Percentiles rank a stretch among this genome's conserved stretches.
These are phyloP conservation scores for Candida corydali DNA, from an alignment of 805 yeast species.

Conservation along the genomic window DNA sequence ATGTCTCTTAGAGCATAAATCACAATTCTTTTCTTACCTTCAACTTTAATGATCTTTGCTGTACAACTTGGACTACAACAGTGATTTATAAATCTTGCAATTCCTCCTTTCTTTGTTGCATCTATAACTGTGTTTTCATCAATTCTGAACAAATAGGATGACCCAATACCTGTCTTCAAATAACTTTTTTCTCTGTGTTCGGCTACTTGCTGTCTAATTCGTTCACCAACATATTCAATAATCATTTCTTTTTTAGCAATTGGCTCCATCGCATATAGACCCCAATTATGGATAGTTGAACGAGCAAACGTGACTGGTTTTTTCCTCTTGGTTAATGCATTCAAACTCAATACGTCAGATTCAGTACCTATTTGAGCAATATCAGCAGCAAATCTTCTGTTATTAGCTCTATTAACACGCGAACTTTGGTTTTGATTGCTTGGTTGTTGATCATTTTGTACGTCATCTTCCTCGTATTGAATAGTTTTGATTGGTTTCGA, in stretches of 20 bases:
- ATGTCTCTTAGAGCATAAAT: conserved; percentile 90
- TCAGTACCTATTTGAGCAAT: conserved; percentile 81
- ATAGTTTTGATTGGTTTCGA: conserved; percentile 68
- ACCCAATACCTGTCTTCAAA: conserved; percentile 88
- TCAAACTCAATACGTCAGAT: conserved; percentile 75
- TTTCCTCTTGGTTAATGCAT: conserved; percentile 82
- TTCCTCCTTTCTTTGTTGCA: conserved; percentile 96
- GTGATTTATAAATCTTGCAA: conserved; percentile 94
- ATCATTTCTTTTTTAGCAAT: conserved; percentile 97
- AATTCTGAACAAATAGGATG: conserved; percentile 86
- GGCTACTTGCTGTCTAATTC: conserved; percentile 89
- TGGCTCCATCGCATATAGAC: conserved; percentile 90
- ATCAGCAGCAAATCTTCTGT: conserved; percentile 86
- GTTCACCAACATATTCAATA: conserved; percentile 95
- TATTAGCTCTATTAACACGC: conserved; percentile 80
- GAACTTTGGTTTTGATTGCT: conserved; percentile 51
- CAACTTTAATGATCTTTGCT: conserved; percentile 93
- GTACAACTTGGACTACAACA: conserved; percentile 98
- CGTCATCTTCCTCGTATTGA: conserved; percentile 56
- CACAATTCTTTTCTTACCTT: conserved; percentile 89
- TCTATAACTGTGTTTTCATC: conserved; percentile 95
- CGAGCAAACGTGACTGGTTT: conserved; percentile 96
- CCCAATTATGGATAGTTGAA: conserved; percentile 98
- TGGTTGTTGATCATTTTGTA: conserved; percentile 7
- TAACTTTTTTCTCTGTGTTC: conserved; percentile 87